phyloP scores from a whole-genome alignment of 1,284 basidiomycete species.

The Tylopilus sp. region DNA sequence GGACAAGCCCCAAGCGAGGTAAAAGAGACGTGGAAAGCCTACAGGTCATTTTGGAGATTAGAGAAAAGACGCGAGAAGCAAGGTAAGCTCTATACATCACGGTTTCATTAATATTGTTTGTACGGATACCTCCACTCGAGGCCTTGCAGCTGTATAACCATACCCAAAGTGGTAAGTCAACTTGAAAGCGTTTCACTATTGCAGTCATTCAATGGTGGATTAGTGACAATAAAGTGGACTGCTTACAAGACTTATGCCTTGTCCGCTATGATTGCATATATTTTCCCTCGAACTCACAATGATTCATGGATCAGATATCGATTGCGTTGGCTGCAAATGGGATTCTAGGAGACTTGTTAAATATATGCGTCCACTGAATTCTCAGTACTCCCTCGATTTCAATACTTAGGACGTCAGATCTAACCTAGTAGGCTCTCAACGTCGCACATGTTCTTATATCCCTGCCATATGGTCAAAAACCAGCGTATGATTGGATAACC shows the following conservation, averaged over 20 bases:
- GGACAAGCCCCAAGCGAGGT: neutral
- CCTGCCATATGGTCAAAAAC: neutral
- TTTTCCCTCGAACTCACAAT: too few relatives aligned
- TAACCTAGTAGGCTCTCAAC: neutral
- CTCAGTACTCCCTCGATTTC: neutral
- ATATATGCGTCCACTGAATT: too few relatives aligned
- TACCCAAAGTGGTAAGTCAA: neutral
- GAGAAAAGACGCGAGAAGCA: neutral
- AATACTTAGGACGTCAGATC: neutral
- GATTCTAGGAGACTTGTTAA: too few relatives aligned
- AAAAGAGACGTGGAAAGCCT: neutral
- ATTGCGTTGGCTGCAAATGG: neutral
- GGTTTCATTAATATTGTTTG: neutral
- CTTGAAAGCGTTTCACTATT: neutral
- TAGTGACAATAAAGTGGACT: neutral
- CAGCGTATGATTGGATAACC: neutral
- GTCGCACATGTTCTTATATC: neutral
- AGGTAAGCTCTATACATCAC: neutral
- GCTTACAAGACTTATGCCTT: neutral
- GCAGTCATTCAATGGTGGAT: neutral
- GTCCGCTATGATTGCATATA: neutral
- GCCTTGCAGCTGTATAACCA: too few relatives aligned
- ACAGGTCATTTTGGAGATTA: neutral
- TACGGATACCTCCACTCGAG: neutral
- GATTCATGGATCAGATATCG: neutral